A percentile compares a stretch with the other conserved stretches of the same genome.
These are phyloP conservation scores for Setaria italica DNA, from an alignment of 202 grass and related monocot genomes.

Conservation along the genomic window DNA sequence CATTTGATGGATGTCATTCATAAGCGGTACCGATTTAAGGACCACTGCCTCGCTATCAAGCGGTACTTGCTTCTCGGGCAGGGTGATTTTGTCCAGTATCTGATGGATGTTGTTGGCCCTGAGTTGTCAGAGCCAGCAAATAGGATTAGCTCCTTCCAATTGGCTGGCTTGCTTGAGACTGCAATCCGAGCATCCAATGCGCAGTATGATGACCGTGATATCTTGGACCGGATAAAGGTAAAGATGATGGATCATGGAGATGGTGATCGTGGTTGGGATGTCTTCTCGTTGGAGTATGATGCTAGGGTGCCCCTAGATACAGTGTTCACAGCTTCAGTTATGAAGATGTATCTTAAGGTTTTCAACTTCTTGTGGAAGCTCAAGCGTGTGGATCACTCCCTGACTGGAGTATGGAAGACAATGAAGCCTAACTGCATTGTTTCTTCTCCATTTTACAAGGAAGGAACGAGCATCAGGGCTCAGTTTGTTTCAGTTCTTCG, in stretches of 20 bases:
- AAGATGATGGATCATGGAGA: constrained; percentile 98
- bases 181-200: constrained; percentile 89
- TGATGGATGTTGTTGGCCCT: constrained; percentile 92
- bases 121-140: constrained; percentile 95
- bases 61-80: constrained; percentile 96
- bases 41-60: constrained; percentile 95
- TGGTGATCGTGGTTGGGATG: constrained; percentile 94
- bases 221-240: constrained; percentile 85
- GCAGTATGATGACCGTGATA: constrained; percentile 90
- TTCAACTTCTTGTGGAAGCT: constrained; percentile 98
- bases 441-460: constrained; percentile 85
- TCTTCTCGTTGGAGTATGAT: constrained; percentile 96
- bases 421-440: constrained; percentile 96
- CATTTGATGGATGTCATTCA: constrained; percentile 97
- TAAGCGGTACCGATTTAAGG: constrained; percentile 78
- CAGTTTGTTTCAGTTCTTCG: constrained; percentile 83
- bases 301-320: constrained; percentile 85
- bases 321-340: constrained; percentile 83
- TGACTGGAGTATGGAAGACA: constrained; percentile 88
- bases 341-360: constrained; percentile 93
- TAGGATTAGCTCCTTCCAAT: constrained; percentile 92
- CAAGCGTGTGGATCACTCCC: constrained; percentile 82
- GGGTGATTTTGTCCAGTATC: constrained; percentile 97
- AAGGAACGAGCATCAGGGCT: constrained; percentile 62
- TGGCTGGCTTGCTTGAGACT: constrained; percentile 85